phyloP scores from a whole-genome alignment of 2,329 filamentous ascomycete species.

The Xylaria sp. region DNA sequence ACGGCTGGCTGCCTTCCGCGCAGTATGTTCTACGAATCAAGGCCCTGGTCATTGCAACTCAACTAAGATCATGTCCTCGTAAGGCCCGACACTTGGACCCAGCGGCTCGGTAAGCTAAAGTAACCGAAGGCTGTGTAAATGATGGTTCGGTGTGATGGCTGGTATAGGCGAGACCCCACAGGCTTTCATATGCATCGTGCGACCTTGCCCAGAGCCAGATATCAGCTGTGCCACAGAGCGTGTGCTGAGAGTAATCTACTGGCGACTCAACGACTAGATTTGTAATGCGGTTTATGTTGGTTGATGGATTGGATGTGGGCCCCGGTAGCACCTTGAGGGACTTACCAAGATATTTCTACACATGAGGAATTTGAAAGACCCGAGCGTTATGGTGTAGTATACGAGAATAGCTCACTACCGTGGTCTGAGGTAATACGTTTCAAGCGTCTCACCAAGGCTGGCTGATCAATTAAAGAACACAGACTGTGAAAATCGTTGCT shows the following conservation, averaged over 20 bases:
- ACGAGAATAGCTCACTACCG: background rate
- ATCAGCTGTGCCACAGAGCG: constrained; percentile 31
- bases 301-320: background rate
- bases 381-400: background rate
- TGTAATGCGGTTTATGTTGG: constrained; percentile 19
- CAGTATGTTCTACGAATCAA: constrained; percentile 39
- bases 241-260: constrained; percentile 9
- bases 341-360: background rate
- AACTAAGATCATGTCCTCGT: constrained; percentile 22
- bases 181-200: constrained; percentile 24
- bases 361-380: background rate
- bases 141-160: constrained; percentile 17
- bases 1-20: constrained; percentile 48
- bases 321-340: background rate
- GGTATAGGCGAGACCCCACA: constrained; percentile 31
- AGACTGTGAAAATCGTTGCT: background rate
- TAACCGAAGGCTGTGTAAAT: constrained; percentile 29
- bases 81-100: constrained; percentile 36
- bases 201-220: constrained; percentile 22
- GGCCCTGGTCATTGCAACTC: constrained; percentile 23
- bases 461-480: background rate
- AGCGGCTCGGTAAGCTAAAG: constrained; percentile 33
- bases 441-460: background rate
- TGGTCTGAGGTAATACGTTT: background rate
- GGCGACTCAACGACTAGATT: constrained; percentile 19